These are phyloP conservation scores for Starmerella apicola DNA, from an alignment of 805 yeast species.

Conservation along the genomic window DNA sequence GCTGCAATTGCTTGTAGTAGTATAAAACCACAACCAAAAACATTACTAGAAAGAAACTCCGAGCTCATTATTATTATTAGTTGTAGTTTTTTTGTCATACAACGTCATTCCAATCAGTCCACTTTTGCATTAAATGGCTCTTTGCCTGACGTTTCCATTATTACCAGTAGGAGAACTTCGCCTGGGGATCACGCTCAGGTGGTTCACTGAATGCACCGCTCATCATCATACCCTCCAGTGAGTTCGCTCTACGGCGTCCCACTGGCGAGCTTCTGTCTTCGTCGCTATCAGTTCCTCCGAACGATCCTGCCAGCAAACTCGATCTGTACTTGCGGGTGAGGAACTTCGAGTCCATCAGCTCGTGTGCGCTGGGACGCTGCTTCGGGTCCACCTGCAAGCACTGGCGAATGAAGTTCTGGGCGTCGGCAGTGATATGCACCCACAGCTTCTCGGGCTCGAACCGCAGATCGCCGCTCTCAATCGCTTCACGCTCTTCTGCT, in stretches of 20 bases:
- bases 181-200: constrained; percentile 21
- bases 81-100: neutral
- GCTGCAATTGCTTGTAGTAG: no score
- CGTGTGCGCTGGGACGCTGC: constrained; percentile 36
- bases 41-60: no score
- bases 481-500: constrained; percentile 54
- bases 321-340: constrained; percentile 22
- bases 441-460: constrained; percentile 53
- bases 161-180: no score
- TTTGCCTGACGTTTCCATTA: neutral
- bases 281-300: constrained; percentile 12
- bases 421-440: constrained; percentile 38
- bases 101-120: constrained; percentile 16
- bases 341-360: constrained; percentile 38
- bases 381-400: constrained; percentile 41
- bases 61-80: no score
- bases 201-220: constrained; percentile 27
- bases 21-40: no score
- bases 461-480: constrained; percentile 42
- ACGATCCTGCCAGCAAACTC: constrained; percentile 27
- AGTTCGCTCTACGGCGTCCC: no score
- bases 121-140: constrained; percentile 5
- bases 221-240: constrained; percentile 24
- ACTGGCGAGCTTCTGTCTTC: constrained; percentile 3
- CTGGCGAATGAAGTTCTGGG: constrained; percentile 43